phyloP scores from a whole-genome alignment of 169 alveolate genomes.

The Babesia ovis region DNA sequence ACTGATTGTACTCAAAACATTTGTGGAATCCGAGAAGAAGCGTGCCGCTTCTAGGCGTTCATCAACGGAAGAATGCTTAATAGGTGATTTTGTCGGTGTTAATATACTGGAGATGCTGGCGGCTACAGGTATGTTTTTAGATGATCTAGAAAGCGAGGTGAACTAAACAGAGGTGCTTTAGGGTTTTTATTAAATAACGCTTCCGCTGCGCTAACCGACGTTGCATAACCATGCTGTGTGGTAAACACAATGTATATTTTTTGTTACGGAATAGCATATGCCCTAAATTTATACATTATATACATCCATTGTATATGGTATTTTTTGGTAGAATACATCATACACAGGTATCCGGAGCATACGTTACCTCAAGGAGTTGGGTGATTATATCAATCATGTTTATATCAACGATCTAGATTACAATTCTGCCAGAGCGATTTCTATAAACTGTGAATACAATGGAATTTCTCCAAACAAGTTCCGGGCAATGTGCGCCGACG shows the following conservation, averaged over 20 bases:
- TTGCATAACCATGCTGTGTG: too few species aligned
- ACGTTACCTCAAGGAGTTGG: conserved; percentile 87
- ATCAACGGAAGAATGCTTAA: conserved; percentile 12
- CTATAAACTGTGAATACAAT: conserved; percentile 61
- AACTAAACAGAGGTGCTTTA: too few species aligned
- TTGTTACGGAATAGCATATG: too few species aligned
- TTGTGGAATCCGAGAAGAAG: conserved; percentile 65
- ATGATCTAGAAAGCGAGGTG: too few species aligned
- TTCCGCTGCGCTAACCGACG: too few species aligned
- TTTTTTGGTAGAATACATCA: not conserved
- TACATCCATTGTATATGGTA: not conserved
- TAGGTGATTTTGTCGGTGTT: conserved; percentile 68
- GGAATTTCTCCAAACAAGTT: conserved; percentile 55
- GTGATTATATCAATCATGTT: conserved; percentile 74
- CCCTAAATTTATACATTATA: too few species aligned
- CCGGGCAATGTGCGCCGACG: conserved; percentile 76
- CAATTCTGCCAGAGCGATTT: conserved; percentile 71
- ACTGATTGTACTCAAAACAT: conserved; percentile 81
- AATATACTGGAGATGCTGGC: conserved; percentile 75
- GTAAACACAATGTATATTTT: too few species aligned
- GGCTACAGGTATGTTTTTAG: conserved; percentile 78
- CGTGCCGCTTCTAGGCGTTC: conserved; percentile 19
- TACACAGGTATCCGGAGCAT: conserved; percentile 83
- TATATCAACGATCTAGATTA: conserved; percentile 87
- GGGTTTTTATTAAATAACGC: too few species aligned